A percentile compares a stretch with the other conserved stretches of the same genome.
Conservation (phyloP, 164 flowering plant species). For the Magnolia officinalis region DNA sequence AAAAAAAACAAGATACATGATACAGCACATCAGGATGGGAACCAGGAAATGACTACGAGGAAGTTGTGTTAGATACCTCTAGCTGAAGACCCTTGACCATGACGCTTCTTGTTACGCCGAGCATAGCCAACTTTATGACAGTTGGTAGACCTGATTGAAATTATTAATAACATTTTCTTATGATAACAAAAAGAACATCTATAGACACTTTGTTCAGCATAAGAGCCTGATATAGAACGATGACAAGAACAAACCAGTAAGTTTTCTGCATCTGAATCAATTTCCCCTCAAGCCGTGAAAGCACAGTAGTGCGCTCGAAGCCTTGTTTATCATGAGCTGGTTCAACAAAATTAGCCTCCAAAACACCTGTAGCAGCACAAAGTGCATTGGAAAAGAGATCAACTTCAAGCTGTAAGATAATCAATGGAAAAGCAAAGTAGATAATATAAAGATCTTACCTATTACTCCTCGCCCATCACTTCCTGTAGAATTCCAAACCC, state of each 20-base stretch:
- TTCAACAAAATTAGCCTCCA: conserved; percentile 97
- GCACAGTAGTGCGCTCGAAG: conserved; percentile 91
- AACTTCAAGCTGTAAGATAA: conserved; percentile 1
- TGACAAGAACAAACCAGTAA: conserved; percentile 59
- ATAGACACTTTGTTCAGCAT: background rate
- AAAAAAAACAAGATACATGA: no score
- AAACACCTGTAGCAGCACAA: conserved; percentile 49
- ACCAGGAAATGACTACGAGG: background rate
- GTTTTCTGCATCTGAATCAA: conserved; percentile 65
- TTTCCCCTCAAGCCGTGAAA: conserved; percentile 69
- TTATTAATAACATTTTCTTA: background rate
- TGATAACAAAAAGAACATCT: background rate
- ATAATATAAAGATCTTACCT: conserved; percentile 36
- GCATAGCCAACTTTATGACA: conserved; percentile 85
- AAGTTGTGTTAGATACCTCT: conserved; percentile 25
- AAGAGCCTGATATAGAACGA: background rate
- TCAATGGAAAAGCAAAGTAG: background rate
- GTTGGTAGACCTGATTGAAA: conserved; percentile 39
- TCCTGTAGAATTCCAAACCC: conserved; percentile 94
- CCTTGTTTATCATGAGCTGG: conserved; percentile 99
- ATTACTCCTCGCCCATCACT: conserved; percentile 97
- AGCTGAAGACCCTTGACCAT: conserved; percentile 12
- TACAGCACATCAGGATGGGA: no score
- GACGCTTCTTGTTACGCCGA: conserved; percentile 23
- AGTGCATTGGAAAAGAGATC: background rate